Evolutionary conservation across 805 yeast genomes (phyloP).

Genomic region (Ogataea salicorniae): DNA sequence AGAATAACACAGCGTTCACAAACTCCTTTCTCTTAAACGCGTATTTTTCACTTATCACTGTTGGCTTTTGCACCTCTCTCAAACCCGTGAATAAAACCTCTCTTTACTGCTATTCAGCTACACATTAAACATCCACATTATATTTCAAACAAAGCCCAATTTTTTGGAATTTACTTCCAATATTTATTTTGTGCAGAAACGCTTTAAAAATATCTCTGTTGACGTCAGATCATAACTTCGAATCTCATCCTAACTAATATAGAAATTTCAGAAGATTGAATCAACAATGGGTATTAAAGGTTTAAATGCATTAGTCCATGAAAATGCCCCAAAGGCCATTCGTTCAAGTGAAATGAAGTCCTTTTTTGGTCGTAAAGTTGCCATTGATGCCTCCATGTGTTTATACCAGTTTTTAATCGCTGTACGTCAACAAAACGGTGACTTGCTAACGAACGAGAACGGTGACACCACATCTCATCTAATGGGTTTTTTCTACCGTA

Average conservation of each 20-base stretch:
- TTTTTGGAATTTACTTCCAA: too few relatives aligned
- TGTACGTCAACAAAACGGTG: constrained; percentile 96
- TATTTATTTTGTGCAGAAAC: too few relatives aligned
- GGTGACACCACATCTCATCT: constrained; percentile 94
- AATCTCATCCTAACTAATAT: too few relatives aligned
- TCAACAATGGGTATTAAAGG: constrained; percentile 48
- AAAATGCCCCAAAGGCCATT: constrained; percentile 83
- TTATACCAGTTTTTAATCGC: constrained; percentile 93
- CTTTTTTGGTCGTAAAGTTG: constrained; percentile 92
- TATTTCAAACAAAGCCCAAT: too few relatives aligned
- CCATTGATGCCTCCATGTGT: constrained; percentile 96
- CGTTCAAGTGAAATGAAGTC: constrained; percentile 76
- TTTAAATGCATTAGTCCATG: constrained; percentile 77
- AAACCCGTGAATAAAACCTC: too few relatives aligned
- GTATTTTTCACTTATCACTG: too few relatives aligned
- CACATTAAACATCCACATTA: too few relatives aligned
- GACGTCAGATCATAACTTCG: too few relatives aligned
- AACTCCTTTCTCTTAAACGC: too few relatives aligned
- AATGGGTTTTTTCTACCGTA: constrained; percentile 95
- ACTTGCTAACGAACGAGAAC: constrained; percentile 75
- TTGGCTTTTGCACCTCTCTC: too few relatives aligned
- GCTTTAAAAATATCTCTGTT: too few relatives aligned
- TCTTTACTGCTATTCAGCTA: too few relatives aligned
- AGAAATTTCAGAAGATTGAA: neutral
- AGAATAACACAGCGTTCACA: constrained; percentile 1